phyloP scores from a whole-genome alignment of 2,329 filamentous ascomycete genomes.

The Hirsutella thompsonii region DNA sequence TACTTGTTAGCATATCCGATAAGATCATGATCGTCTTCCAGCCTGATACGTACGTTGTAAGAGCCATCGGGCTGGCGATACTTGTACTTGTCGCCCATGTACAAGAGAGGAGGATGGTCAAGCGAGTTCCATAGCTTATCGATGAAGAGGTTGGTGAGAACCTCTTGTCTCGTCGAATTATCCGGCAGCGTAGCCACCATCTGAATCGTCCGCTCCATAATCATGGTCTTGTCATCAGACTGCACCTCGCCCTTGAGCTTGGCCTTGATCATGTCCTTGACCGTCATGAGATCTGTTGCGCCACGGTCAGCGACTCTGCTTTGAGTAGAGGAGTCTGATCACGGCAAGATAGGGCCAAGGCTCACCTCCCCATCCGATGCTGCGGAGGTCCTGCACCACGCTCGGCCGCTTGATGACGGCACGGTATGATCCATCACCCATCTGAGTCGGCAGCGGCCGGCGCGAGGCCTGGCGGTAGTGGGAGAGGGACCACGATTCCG shows the following conservation, averaged over 20 bases:
- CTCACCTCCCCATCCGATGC: constrained; percentile 34
- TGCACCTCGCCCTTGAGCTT: constrained; percentile 51
- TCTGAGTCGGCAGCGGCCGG: constrained; percentile 49
- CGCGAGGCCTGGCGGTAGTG: constrained; percentile 32
- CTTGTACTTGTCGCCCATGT: constrained; percentile 45
- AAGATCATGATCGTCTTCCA: neutral
- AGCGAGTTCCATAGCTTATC: constrained; percentile 58
- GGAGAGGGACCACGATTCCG: constrained; percentile 11
- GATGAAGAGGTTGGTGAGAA: constrained; percentile 56
- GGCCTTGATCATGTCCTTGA: constrained; percentile 45
- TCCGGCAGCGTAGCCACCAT: constrained; percentile 52
- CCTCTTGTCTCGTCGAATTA: constrained; percentile 45
- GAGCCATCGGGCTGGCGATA: constrained; percentile 61
- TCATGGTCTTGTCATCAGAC: constrained; percentile 62
- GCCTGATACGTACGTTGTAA: constrained; percentile 45
- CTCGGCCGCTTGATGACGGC: constrained; percentile 33
- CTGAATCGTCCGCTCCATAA: constrained; percentile 63
- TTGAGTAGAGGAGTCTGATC: neutral
- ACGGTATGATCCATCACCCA: constrained; percentile 49
- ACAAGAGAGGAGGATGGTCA: constrained; percentile 59
- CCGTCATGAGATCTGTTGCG: constrained; percentile 48
- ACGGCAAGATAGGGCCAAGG: neutral
- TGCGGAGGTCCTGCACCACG: constrained; percentile 42
- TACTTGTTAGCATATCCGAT: neutral
- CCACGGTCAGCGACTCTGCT: constrained; percentile 11